Base-by-base conservation (phyloP, 441 rosid species). In the Pelargonium cotyledonis region DNA sequence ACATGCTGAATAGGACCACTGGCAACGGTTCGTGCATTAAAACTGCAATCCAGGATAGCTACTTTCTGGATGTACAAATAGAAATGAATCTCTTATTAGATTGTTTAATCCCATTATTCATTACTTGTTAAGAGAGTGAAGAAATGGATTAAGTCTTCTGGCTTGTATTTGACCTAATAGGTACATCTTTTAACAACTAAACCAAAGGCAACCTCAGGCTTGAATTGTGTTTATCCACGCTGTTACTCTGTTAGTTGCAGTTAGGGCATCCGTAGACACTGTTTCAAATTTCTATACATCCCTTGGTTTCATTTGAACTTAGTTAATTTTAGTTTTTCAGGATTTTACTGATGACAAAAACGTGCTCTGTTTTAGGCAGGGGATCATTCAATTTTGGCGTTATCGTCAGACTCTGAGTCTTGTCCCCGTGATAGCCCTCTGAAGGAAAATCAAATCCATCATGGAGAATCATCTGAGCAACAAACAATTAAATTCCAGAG, bases 391-490 rank as follows among this genome's bases (percentile, higher is more conserved):
- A 68, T 85, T 57, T 87, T 41, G 82, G 67, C 77, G 47, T 47
- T 88, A 66, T 86, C 96, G 68, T 91, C 93, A 58, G 98, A 88
- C 82, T 86, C 95, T 18, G 97, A 91, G 81, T 80, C 86, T 68
- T 73, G 69, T 74, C 85, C 80, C 60, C 74, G 72, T 47, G 68
- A 70, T 80, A 69, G 69, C 67, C 68, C 66, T 19, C 11, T 6
- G 68, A 74, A 58, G 40, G 75, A 77, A 67, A 68, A 70, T 1
- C 67, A n/a, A 40, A 58, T 18, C 53, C 58, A 53, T 63, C 67
- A 35, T 41, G 70, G 19, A 47, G 74, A 75, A 70, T 67, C 73
- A 60, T 43, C 68, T 58, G 40, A 75, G 51, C 61, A 21, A 16
- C 70, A 76, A 80, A 41, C 71, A 65, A 62, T 73, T 74, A 51